Base-by-base conservation (phyloP, 2,329 filamentous ascomycete species). In the Paradendryphiella salina region DNA sequence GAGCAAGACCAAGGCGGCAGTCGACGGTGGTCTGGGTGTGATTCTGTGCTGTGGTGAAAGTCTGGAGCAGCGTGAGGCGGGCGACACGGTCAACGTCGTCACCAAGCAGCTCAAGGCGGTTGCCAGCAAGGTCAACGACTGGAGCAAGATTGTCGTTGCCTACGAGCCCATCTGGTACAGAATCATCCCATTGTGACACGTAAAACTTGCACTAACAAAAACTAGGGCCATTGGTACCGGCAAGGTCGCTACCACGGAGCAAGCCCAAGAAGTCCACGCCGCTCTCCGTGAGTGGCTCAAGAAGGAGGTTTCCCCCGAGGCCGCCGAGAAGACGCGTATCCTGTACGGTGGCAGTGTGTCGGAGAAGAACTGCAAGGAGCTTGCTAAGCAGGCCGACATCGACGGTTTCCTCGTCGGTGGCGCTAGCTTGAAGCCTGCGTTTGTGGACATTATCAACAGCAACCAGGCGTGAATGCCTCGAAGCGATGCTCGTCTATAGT, bases 81-180 rank as follows among this genome's bases (percentile, higher is more conserved):
- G 83, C 75, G 86, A 89, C 81, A 97, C 93, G 60, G 87, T 95
- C 70, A 85, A 89, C 42, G 87, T 94, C 58, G 88, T 95, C 69
- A 94, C 88, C 66, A 79, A 78, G 62, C 94, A 99, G 82, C 84
- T 99, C 67, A 83, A 85, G 59, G 91, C 91, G 61, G 89, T 93
- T 60, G 84, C 84, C 49, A 86, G 91, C 75, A 81, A 88, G 80
- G 79, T 90, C 72, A 79, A 84, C 67, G 89, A 96, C 80, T 99
- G 94, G 94, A 84, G 81, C 71, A 94, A 94, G 81, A 84, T 99
- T 61, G 94, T 99, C 74, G 84, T 99, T 70, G 94, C 94, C 71
- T 99, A 99, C 79, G 94, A 99, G 84, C 94, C 94, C 71, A 95
- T 99, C 82, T 99, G 94, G 93, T 91, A 85, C 51, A n/a, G n/a